phyloP scores from a whole-genome alignment of 192 early-diverging fungal genomes.

The Pilobolus umbonatus region DNA sequence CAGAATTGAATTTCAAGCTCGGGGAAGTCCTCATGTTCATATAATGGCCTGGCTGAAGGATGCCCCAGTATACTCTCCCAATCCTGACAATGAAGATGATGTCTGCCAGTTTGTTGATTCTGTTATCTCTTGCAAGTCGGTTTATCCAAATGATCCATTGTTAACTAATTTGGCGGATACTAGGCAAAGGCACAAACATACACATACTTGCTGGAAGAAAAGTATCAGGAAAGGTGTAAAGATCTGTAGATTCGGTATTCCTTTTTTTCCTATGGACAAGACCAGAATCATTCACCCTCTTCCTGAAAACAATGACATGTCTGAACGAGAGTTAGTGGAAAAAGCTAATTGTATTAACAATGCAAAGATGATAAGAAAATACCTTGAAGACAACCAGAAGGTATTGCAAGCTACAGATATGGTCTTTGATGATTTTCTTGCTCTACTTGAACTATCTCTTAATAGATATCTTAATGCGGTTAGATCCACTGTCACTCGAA shows the following conservation, averaged over 20 bases:
- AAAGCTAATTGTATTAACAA: too few relatives aligned
- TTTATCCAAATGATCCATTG: not conserved
- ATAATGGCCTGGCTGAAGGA: not conserved
- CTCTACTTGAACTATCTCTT: too few relatives aligned
- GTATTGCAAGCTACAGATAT: too few relatives aligned
- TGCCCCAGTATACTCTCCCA: not conserved
- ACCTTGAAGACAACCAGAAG: too few relatives aligned
- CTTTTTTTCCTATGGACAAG: not conserved
- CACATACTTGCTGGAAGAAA: not conserved
- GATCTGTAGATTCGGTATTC: not conserved
- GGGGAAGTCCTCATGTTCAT: not conserved
- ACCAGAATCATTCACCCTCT: too few relatives aligned
- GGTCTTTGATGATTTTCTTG: too few relatives aligned
- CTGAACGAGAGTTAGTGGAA: too few relatives aligned
- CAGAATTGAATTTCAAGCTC: not conserved
- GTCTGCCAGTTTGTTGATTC: not conserved
- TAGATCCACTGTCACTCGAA: too few relatives aligned
- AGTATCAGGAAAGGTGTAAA: not conserved
- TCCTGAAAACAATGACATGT: too few relatives aligned
- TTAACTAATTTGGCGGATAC: not conserved
- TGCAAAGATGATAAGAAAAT: too few relatives aligned
- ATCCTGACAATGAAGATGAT: not conserved
- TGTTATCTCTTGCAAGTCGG: not conserved
- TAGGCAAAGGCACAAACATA: not conserved
- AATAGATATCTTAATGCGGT: too few relatives aligned